Base-by-base conservation (phyloP, 768 basidiomycete species). In the Auriculariales sp. region DNA sequence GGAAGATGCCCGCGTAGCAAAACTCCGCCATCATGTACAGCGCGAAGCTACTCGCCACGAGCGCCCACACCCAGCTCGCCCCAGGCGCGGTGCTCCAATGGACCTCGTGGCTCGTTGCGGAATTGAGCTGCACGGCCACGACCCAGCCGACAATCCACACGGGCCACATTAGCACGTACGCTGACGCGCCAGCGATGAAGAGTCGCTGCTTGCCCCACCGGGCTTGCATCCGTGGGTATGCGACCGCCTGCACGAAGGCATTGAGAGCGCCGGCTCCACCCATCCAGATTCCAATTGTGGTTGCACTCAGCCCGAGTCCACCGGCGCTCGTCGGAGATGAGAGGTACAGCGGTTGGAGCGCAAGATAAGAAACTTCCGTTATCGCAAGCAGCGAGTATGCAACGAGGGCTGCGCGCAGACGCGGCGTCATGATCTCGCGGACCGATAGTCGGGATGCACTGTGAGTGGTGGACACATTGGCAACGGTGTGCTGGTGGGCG, bases 331-430 rank as follows among this genome's bases (percentile, higher is more conserved):
- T 66, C 15, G 85, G 81, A 3, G 82, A 85, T 15, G 82, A 76
- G 46, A 77, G 69, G 63, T 83, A 87, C 24, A 85, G 61, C 0
- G 86, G 85, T 34, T 80, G 78, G 11, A 87, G 63, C 7, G 79
- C 72, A 45, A 75, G 76, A 55, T 75, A 76, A 9, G 78, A 63
- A 36, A 86, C 83, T 51, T 86, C 83, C 34, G 81, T 60, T 3
- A 85, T 62, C 3, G 82, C 75, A 24, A 87, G 69, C 22, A 66
- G 59, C 0, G 73, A 78, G 59, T 86, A 88, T 52, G 62, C 64
- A 3, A 59, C 59, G 7, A 68, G 55, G 15, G 66, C 63, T 25
- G 65, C 54, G 2, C 66, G 34, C 11, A 69, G 57, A 7, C 62
- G 64, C 5, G 59, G 57, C 2, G 60, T 57, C 42, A 69, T 49